Conservation (phyloP, 2,329 filamentous ascomycete genomes). For the Aschersonia sp. region DNA sequence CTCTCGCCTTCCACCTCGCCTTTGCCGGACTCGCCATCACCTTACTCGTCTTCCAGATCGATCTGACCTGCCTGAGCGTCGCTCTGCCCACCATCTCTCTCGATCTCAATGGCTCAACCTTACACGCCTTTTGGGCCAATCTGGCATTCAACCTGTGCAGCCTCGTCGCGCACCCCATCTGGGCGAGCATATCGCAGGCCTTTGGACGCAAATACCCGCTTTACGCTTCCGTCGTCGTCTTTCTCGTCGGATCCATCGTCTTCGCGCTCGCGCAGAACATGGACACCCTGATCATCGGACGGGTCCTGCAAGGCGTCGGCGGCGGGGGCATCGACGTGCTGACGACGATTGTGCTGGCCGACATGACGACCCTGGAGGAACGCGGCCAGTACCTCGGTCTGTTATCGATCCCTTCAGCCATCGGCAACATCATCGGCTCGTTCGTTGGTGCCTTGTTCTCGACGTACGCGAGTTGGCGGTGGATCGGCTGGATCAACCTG, state of each 20-base stretch:
- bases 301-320: slow-evolving; percentile 17
- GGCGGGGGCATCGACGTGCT: slow-evolving; percentile 18
- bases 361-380: slow-evolving; percentile 19
- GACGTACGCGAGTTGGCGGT: slow-evolving; percentile 12
- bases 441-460: slow-evolving; percentile 12
- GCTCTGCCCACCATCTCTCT: slow-evolving; percentile 23
- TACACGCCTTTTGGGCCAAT: slow-evolving; percentile 57
- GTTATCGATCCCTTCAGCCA: slow-evolving; percentile 9
- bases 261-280: slow-evolving; percentile 17
- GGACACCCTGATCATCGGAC: slow-evolving; percentile 14
- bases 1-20: not conserved
- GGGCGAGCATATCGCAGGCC: slow-evolving; percentile 18
- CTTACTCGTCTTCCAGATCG: not conserved
- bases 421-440: slow-evolving; percentile 11
- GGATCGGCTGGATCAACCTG: slow-evolving; percentile 21
- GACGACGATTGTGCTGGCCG: slow-evolving; percentile 14
- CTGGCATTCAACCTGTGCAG: slow-evolving; percentile 55
- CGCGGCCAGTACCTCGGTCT: slow-evolving; percentile 13
- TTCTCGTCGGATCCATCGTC: slow-evolving; percentile 24
- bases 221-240: slow-evolving; percentile 15
- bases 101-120: slow-evolving; percentile 35
- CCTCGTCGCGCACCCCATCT: slow-evolving; percentile 40
- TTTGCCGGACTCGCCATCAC: not conserved
- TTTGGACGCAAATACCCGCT: slow-evolving; percentile 18
- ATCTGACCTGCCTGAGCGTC: not conserved